Base-by-base conservation (phyloP, 495 filamentous ascomycete genomes). In the Tricharina praecox region DNA sequence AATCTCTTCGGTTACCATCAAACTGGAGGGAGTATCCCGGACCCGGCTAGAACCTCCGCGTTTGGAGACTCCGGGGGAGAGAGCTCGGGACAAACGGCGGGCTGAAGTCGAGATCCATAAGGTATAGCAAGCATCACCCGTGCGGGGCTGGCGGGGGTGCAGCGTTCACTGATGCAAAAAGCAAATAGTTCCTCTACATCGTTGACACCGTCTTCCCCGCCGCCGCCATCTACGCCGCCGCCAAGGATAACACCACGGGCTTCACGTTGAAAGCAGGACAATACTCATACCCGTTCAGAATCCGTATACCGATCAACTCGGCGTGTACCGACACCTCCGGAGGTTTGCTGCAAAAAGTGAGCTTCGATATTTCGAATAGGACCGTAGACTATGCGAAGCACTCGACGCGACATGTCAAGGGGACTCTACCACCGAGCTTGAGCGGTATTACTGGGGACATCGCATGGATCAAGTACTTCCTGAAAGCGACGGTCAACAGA, bases 281-380 rank as follows among this genome's bases (percentile, higher is more conserved):
- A 51, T 82, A 94, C 65, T 77, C 85, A 57, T 96, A 90, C 63
- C 82, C 83, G 1, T 97, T 97, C 62, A 63, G 72, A 25, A 93
- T 97, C 71, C 92, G 93, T 70, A 68, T 97, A 13, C 85, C 87
- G 5, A 82, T 95, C 68, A 95, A 97, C 66, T 93, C 90, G 62
- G 68, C 75, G 23, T 97, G 90, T 64, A 53, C 15, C 4, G 36
- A 51, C 18, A 43, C 26, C 20, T 11, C 43, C 28, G 57, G 55
- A 15, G 37, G 37, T 24, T 10, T 60, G 10, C 19, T 59, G 10
- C 50, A 55, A n/a, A 51, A 49, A 34, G 19, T 60, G 7, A 59
- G 52, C 16, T 60, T 60, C 30, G 57, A 60, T 7, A 19, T 46
- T 11, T 21, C 15, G 2, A 61, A 61, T 23, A 58, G 50, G 10